Base-by-base conservation (phyloP, 306 rosid species). In the Malus asiatica region DNA sequence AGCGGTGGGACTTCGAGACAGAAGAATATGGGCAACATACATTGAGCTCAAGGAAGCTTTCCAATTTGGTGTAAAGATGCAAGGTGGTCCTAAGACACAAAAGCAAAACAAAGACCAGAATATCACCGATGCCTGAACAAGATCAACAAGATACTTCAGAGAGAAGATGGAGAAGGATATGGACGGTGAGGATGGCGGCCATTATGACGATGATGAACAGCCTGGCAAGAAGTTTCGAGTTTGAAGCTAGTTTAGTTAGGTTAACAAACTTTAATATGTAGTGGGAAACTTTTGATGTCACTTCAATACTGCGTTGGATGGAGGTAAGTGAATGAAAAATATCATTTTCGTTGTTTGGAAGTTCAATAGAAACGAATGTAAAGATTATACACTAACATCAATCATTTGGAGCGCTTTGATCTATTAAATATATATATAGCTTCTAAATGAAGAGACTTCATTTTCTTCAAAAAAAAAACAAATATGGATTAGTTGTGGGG, bases 1-100 rank as follows among this genome's bases (percentile, higher is more conserved):
- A 95, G 75, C 83, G 93, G 73, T 95, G 99, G 97, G 99, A 95
- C 87, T 95, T 95, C 13, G 96, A 95, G 85, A 92, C 98, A 8
- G 98, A 95, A 80, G 99, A 95, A 75, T 97, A 95, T 95, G 99
- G 99, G 93, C 99, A 11, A 89, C 97, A 19, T 95, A 95, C 91
- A 95, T 92, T 46, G 93, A 95, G 73, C 98, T 92, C 87, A 95
- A 95, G 86, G 99, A 95, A 87, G 99, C 97, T 18, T 95, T 92
- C 82, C 97, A 95, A 86, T 95, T 95, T 61, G 99, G 98, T 35
- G 98, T 95, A 83, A 92, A 95, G 86, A 95, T 95, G 99, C 99
- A 95, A 82, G 97, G 90, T 14, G 99, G 97, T 25, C 78, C 96
- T 75, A 95, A 95, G 88, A 95, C 99, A 1, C 80, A 97, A 57